Evolutionary conservation across 2,329 filamentous ascomycete species (phyloP).

Genomic region (Xylariales sp.): DNA sequence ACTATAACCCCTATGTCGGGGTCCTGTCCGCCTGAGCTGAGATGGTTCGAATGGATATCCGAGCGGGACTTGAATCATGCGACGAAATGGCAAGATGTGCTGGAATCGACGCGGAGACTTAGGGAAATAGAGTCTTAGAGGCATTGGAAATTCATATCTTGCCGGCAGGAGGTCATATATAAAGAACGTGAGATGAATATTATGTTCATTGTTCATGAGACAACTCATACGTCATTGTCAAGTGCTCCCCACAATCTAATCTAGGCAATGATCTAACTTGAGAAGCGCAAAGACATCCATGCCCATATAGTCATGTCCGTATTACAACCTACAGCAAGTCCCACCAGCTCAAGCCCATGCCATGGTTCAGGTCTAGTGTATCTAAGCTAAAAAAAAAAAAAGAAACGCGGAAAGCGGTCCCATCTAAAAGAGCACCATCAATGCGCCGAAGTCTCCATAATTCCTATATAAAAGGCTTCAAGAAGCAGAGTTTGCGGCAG

Average conservation of each 20-base stretch:
- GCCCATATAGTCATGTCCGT: background rate
- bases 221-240: background rate
- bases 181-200: background rate
- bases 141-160: background rate
- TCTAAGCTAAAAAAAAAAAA: background rate
- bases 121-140: background rate
- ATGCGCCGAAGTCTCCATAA: background rate
- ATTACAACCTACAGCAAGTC: background rate
- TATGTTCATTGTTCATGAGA: background rate
- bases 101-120: no score
- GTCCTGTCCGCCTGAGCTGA: constrained; percentile 23
- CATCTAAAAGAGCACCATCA: no score
- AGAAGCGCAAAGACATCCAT: background rate
- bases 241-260: background rate
- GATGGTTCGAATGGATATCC: no score
- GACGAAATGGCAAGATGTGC: no score
- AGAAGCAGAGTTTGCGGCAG: background rate
- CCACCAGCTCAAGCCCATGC: background rate
- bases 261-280: background rate
- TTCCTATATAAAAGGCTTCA: background rate
- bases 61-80: no score
- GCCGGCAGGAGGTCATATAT: background rate
- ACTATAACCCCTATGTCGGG: constrained; percentile 32
- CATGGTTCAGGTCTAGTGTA: background rate
- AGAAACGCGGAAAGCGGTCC: background rate